Evolutionary conservation across 2,329 filamentous ascomycete species (phyloP).

Genomic region (Metarhizium brunneum): DNA sequence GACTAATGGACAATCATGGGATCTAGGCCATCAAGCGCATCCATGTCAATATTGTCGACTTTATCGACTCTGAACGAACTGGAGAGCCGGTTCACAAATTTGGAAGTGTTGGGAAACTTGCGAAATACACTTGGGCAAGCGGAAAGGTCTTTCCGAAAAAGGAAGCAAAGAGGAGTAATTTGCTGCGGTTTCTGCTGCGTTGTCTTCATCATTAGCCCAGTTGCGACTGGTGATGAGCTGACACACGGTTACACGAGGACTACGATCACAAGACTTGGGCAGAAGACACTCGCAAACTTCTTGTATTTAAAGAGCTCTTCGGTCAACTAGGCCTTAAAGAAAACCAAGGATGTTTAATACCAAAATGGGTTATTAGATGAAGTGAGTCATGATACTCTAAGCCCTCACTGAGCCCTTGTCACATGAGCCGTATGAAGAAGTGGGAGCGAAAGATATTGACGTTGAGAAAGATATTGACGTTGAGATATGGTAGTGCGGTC

Average conservation of each 20-base stretch:
- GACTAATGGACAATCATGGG: neutral
- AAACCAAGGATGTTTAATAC: too few species aligned
- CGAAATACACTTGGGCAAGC: neutral
- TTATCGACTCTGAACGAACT: constrained; percentile 4
- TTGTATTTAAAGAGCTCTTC: too few species aligned
- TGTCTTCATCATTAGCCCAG: neutral
- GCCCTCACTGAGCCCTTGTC: too few species aligned
- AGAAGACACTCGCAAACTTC: too few species aligned
- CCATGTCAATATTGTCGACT: constrained; percentile 5
- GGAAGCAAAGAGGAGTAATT: neutral
- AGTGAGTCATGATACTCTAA: too few species aligned
- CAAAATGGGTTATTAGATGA: too few species aligned
- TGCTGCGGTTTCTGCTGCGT: constrained; percentile 1
- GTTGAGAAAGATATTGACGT: too few species aligned
- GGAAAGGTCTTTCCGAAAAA: neutral
- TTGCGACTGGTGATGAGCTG: neutral
- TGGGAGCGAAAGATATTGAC: too few species aligned
- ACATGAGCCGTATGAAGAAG: too few species aligned
- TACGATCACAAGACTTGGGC: accelerated
- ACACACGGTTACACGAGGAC: too few species aligned
- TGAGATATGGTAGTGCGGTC: too few species aligned
- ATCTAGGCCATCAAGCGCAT: neutral
- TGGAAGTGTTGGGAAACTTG: neutral
- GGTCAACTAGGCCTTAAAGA: too few species aligned
- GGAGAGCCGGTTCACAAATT: neutral